Base-by-base conservation (phyloP, 2,329 filamentous ascomycete species). In the Penicillium sp. region DNA sequence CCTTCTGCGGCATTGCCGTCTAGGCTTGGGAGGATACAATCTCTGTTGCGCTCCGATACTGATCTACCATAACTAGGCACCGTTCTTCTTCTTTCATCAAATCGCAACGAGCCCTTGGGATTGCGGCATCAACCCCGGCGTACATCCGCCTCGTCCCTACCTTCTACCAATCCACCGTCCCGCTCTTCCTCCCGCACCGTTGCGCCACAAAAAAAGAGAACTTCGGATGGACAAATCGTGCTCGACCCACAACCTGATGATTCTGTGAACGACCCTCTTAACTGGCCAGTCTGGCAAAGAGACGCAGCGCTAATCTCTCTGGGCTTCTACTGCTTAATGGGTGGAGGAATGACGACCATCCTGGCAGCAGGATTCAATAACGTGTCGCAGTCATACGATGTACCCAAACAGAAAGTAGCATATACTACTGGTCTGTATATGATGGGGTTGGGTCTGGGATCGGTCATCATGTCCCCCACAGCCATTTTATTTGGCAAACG, bases 401-500 rank as follows among this genome's bases (percentile, higher is more conserved):
- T 96, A 19, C 80, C 84, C 0, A 85, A 89, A 14, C 83, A 91
- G 26, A 75, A 83, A 48, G 91, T 97, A 3, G 88, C 93, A 2
- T 80, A 96, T 53, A 97, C 93, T 0, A 96, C 92, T 0, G 92
- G 92, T 0, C 77, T 97, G 13, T 97, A 91, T 76, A 97, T 97
- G 92, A 82, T 96, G 83, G 94, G 94, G 0, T 77, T 97, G 34
- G 93, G 92, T 1, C 65, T 97, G 1, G 93, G 93, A 2, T 91
- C 87, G 16, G 87, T 97, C 6, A 69, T 97, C 48, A 87, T 89
- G 65, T 94, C 90, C 0, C 94, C 93, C 0, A 97, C 92, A 0
- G 93, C 93, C 26, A 97, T 97, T 57, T 71, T 97, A 0, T 97
- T 79, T 55, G 94, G 93, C 1, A 97, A 97, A 75, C 83, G 93